Evolutionary conservation across 2,329 filamentous ascomycete genomes (phyloP).

Genomic region (Sclerotinia sclerotiorum): DNA sequence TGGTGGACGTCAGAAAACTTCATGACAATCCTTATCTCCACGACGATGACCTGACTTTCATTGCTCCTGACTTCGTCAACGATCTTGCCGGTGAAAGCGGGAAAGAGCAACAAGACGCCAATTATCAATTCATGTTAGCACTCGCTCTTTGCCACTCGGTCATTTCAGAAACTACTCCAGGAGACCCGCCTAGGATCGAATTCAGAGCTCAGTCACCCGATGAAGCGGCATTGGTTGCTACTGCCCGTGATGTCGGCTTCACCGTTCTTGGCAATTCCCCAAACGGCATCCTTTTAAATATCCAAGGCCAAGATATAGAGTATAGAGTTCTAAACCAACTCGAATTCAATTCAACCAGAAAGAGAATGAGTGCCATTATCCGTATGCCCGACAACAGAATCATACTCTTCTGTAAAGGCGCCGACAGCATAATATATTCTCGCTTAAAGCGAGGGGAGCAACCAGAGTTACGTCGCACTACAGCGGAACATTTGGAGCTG

Average conservation of each 20-base stretch:
- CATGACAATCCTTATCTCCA: slow-evolving; percentile 89
- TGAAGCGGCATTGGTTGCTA: slow-evolving; percentile 90
- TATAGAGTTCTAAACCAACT: slow-evolving; percentile 92
- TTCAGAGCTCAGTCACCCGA: slow-evolving; percentile 98
- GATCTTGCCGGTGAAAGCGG: slow-evolving; percentile 80
- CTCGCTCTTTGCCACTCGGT: slow-evolving; percentile 96
- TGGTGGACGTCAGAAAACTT: slow-evolving; percentile 70
- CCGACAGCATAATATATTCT: slow-evolving; percentile 95
- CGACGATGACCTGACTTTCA: slow-evolving; percentile 86
- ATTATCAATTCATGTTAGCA: slow-evolving; percentile 89
- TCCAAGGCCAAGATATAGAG: slow-evolving; percentile 79
- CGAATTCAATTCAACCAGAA: slow-evolving; percentile 95
- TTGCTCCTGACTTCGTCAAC: slow-evolving; percentile 83
- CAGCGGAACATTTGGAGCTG: slow-evolving; percentile 93
- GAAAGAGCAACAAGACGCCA: slow-evolving; percentile 71
- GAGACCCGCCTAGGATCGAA: slow-evolving; percentile 85
- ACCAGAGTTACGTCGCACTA: slow-evolving; percentile 74
- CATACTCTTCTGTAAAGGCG: slow-evolving; percentile 93
- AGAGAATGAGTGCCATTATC: slow-evolving; percentile 97
- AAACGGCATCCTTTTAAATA: slow-evolving; percentile 81
- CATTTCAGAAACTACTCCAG: slow-evolving; percentile 83
- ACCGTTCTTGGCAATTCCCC: slow-evolving; percentile 79
- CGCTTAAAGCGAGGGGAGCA: slow-evolving; percentile 84
- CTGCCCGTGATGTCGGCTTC: slow-evolving; percentile 92
- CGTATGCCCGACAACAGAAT: slow-evolving; percentile 91